phyloP scores from a whole-genome alignment of 192 early-diverging fungal genomes.

The Chytriomyces confervae region DNA sequence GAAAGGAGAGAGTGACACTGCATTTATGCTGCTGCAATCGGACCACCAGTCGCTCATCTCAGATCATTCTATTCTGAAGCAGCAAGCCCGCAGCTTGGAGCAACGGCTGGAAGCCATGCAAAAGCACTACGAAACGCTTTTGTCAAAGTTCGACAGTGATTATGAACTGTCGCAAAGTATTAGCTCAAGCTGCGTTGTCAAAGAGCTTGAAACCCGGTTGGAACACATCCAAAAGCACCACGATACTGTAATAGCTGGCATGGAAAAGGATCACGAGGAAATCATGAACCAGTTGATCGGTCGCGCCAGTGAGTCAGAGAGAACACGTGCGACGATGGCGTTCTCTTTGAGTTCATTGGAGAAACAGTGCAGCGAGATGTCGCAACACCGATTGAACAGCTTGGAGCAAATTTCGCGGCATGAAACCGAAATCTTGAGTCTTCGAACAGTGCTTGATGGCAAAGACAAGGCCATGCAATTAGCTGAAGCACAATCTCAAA shows the following conservation, averaged over 20 bases:
- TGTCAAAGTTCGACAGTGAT: not conserved
- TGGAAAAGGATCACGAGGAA: not conserved
- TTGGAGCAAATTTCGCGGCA: not conserved
- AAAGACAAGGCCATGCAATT: not conserved
- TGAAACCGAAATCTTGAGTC: not conserved
- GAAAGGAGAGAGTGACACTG: not conserved
- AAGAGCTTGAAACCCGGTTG: constrained; percentile 2
- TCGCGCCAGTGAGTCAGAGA: not conserved
- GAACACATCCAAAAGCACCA: constrained; percentile 9
- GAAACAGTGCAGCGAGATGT: not conserved
- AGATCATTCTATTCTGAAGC: not conserved
- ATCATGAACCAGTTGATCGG: not conserved
- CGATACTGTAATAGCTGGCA: not conserved
- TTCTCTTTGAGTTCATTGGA: not conserved
- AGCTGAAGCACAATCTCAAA: not conserved
- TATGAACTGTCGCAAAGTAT: too few species aligned
- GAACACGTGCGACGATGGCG: not conserved
- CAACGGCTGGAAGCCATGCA: not conserved
- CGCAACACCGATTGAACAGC: not conserved
- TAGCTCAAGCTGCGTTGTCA: not conserved
- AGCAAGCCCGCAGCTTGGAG: not conserved
- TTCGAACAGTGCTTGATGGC: not conserved
- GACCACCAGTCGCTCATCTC: not conserved
- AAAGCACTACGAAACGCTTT: constrained; percentile 12
- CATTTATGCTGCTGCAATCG: not conserved